These are phyloP conservation scores for Maudiozyma serrabonitensis DNA, from an alignment of 805 yeast species.

Conservation along the genomic window DNA sequence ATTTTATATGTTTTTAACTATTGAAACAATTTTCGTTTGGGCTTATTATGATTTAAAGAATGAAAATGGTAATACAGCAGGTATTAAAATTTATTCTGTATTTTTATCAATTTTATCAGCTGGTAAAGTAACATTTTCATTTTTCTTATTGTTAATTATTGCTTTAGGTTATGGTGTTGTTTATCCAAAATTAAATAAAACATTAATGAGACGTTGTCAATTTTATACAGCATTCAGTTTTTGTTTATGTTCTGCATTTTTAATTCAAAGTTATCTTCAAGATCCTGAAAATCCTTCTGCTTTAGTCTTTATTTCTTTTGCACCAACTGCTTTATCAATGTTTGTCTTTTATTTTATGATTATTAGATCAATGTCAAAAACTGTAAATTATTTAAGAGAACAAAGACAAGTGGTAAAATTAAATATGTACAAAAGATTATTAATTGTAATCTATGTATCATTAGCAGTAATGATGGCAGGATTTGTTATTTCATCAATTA, in stretches of 20 bases:
- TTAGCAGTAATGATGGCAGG: conserved; percentile 64
- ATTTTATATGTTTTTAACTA: conserved; percentile 70
- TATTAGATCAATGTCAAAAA: conserved; percentile 60
- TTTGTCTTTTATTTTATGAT: conserved; percentile 67
- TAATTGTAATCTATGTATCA: conserved; percentile 65
- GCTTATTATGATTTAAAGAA: conserved; percentile 82
- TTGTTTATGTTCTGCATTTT: conserved; percentile 42
- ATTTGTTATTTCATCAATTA: conserved; percentile 56
- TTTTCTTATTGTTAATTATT: conserved; percentile 76
- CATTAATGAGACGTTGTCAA: conserved; percentile 62
- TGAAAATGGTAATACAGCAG: conserved; percentile 41
- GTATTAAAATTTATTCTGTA: conserved; percentile 64
- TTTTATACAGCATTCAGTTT: conserved; percentile 50
- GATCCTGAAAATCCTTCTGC: conserved; percentile 41
- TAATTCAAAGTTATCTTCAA: conserved; percentile 43
- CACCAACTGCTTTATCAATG: conserved; percentile 66
- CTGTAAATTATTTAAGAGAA: conserved; percentile 62
- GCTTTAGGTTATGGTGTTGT: conserved; percentile 94
- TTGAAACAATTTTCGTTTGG: conserved; percentile 83
- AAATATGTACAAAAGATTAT: conserved; percentile 70
- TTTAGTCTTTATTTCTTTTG: conserved; percentile 45
- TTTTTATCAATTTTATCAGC: conserved; percentile 74
- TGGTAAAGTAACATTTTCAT: conserved; percentile 74
- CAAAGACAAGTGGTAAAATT: conserved; percentile 90
- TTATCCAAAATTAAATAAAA: conserved; percentile 68